These are phyloP conservation scores for Datisca glomerata DNA, from an alignment of 306 rosid genomes.

Conservation along the genomic window DNA sequence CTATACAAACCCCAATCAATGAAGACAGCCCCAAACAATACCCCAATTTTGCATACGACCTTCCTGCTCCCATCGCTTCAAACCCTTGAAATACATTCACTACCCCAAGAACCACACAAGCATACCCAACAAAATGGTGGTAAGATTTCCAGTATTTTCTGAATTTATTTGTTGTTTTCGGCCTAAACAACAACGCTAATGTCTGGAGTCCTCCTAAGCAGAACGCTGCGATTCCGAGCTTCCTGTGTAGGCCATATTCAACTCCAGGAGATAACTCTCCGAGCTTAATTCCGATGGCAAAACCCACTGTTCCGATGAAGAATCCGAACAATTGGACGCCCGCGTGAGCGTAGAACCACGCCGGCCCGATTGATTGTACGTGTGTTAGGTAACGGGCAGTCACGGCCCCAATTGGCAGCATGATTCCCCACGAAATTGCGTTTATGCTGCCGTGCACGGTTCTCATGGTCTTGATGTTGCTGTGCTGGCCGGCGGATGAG, in stretches of 20 bases:
- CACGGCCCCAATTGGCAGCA: slow-evolving; percentile 70
- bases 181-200: slow-evolving; percentile 63
- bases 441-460: slow-evolving; percentile 51
- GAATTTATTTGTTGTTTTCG: slow-evolving; percentile 64
- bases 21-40: slow-evolving; percentile 63
- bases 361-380: slow-evolving; percentile 48
- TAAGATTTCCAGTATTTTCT: slow-evolving; percentile 92
- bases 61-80: slow-evolving; percentile 70
- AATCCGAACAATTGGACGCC: slow-evolving; percentile 54
- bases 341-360: slow-evolving; percentile 88
- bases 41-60: slow-evolving; percentile 64
- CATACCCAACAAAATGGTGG: slow-evolving; percentile 87
- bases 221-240: slow-evolving; percentile 67
- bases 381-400: slow-evolving; percentile 75
- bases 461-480: slow-evolving; percentile 23
- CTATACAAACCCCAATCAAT: slow-evolving; percentile 54
- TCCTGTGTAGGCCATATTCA: slow-evolving; percentile 62
- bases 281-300: slow-evolving; percentile 50
- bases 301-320: slow-evolving; percentile 54
- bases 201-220: slow-evolving; percentile 65
- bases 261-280: slow-evolving; percentile 67
- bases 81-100: slow-evolving; percentile 88
- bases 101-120: slow-evolving; percentile 82
- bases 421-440: slow-evolving; percentile 72
- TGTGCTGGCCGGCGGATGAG: slow-evolving; percentile 29